Percentiles rank a stretch among this genome's conserved stretches.
Conservation (phyloP, 2,329 filamentous ascomycete species). For the Alternaria triticimaculans region DNA sequence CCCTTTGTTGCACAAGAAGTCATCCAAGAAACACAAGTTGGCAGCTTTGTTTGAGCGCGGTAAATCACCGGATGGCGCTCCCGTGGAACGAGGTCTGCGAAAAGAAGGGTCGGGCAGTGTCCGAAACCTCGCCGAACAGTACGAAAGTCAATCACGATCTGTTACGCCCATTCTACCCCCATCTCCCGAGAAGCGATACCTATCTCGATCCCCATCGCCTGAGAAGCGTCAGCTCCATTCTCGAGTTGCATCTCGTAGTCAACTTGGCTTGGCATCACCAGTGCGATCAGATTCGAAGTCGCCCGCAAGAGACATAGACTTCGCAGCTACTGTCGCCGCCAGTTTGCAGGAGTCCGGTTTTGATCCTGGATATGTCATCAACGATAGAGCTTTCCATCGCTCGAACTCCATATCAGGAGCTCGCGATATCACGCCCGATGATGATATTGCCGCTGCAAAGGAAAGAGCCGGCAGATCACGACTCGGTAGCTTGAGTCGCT, state of each 20-base stretch:
- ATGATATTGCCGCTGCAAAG: conserved; percentile 41
- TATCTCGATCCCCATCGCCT: conserved; percentile 23
- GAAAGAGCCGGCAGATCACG: conserved; percentile 39
- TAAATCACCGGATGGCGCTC: conserved; percentile 14
- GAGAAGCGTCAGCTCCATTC: conserved; percentile 19
- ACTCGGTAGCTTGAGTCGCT: conserved; percentile 38
- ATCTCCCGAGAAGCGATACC: conserved; percentile 16
- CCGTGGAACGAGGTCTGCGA: conserved; percentile 16
- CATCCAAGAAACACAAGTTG: conserved; percentile 47
- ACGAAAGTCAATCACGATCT: conserved; percentile 31
- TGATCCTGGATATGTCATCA: conserved; percentile 53
- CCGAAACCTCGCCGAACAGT: conserved; percentile 31
- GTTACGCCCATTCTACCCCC: conserved; percentile 23
- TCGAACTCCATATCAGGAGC: conserved; percentile 33
- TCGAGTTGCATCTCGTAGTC: conserved; percentile 23
- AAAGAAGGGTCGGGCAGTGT: conserved; percentile 27
- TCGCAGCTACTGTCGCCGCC: conserved; percentile 56
- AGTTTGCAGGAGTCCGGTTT: conserved; percentile 57
- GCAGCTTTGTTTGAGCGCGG: conserved; percentile 42
- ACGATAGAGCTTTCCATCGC: conserved; percentile 49
- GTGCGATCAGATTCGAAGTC: conserved; percentile 31
- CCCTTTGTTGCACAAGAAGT: conserved; percentile 45
- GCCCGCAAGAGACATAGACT: conserved; percentile 52
- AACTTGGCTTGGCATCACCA: conserved; percentile 27
- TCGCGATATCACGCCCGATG: conserved; percentile 41